These are phyloP conservation scores for Xylariomycetidae sp. DNA, from an alignment of 2,329 filamentous ascomycete species.

Conservation along the genomic window DNA sequence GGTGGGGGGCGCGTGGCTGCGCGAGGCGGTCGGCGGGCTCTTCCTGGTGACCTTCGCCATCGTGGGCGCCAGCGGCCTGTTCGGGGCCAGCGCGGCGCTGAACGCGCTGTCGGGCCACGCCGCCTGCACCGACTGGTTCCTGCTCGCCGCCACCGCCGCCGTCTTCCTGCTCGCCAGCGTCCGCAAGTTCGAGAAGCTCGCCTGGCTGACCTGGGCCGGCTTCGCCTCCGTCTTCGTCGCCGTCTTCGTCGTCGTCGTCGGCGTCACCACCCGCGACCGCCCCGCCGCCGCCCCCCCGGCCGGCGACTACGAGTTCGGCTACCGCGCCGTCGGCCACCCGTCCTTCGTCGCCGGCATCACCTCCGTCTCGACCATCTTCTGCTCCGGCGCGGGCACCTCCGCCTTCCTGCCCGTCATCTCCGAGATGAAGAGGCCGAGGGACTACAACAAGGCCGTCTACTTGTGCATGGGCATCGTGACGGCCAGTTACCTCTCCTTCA, in stretches of 20 bases:
- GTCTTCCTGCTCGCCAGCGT: slow-evolving; percentile 4
- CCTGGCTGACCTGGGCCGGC: slow-evolving; percentile 33
- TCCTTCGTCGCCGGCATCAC: slow-evolving; percentile 54
- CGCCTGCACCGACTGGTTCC: slow-evolving; percentile 4
- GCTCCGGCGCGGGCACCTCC: slow-evolving; percentile 50
- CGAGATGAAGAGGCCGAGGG: slow-evolving; percentile 54
- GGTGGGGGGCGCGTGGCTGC: slow-evolving; percentile 3
- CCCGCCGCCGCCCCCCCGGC: slow-evolving; percentile 55
- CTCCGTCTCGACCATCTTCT: slow-evolving; percentile 52
- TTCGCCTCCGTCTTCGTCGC: slow-evolving; percentile 52
- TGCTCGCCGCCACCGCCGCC: slow-evolving; percentile 1
- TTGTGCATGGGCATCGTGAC: slow-evolving; percentile 53
- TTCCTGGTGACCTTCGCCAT: slow-evolving; percentile 5
- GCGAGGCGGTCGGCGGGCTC: slow-evolving; percentile 2
- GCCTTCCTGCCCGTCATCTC: slow-evolving; percentile 59
- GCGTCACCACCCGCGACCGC: slow-evolving; percentile 49
- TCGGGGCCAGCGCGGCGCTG: slow-evolving; percentile 2
- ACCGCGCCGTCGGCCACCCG: slow-evolving; percentile 47
- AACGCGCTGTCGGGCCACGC: slow-evolving; percentile 3
- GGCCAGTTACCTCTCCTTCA: slow-evolving; percentile 49
- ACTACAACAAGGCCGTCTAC: slow-evolving; percentile 55
- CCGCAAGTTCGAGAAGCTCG: slow-evolving; percentile 5
- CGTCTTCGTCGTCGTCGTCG: slow-evolving; percentile 51
- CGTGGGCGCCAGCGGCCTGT: slow-evolving; percentile 2
- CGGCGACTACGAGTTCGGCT: slow-evolving; percentile 54